Evolutionary conservation across 2,329 filamentous ascomycete genomes (phyloP).

Genomic region (Colletotrichum endophyticum): DNA sequence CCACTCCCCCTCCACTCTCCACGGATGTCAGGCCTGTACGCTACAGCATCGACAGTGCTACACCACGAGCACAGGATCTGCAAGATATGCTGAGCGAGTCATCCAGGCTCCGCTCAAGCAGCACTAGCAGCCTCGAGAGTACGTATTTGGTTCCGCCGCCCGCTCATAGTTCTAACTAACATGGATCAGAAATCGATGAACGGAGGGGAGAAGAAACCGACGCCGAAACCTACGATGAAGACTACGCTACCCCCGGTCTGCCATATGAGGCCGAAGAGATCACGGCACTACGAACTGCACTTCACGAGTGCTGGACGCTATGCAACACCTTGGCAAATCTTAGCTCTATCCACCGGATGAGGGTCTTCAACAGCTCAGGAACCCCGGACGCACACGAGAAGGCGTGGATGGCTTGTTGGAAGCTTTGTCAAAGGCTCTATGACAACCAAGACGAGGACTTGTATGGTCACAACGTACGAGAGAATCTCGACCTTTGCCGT

Average conservation of each 20-base stretch:
- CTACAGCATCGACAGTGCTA: slow-evolving; percentile 73
- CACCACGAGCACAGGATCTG: slow-evolving; percentile 82
- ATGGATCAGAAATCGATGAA: slow-evolving; percentile 56
- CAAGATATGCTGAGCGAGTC: slow-evolving; percentile 70
- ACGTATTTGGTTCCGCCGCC: slow-evolving; percentile 28
- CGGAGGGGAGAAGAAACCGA: slow-evolving; percentile 59
- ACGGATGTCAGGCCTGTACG: slow-evolving; percentile 72
- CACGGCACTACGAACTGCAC: slow-evolving; percentile 72
- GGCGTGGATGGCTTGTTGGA: slow-evolving; percentile 95
- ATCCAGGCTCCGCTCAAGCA: slow-evolving; percentile 66
- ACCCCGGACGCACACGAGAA: slow-evolving; percentile 81
- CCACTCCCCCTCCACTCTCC: slow-evolving; percentile 73
- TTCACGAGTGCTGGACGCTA: slow-evolving; percentile 91
- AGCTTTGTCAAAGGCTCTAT: slow-evolving; percentile 87
- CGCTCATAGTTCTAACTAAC: slow-evolving; percentile 35
- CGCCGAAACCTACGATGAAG: slow-evolving; percentile 59
- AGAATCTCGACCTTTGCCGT: slow-evolving; percentile 84
- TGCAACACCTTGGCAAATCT: slow-evolving; percentile 89
- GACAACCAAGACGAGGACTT: slow-evolving; percentile 76
- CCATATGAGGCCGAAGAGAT: slow-evolving; percentile 64
- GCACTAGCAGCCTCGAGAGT: slow-evolving; percentile 81
- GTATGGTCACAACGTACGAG: slow-evolving; percentile 69
- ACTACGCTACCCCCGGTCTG: slow-evolving; percentile 46
- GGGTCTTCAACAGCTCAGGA: slow-evolving; percentile 77
- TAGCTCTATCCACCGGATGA: slow-evolving; percentile 81